These are phyloP conservation scores for Sugiyamaella marilandica DNA, from an alignment of 805 yeast genomes.

Conservation along the genomic window DNA sequence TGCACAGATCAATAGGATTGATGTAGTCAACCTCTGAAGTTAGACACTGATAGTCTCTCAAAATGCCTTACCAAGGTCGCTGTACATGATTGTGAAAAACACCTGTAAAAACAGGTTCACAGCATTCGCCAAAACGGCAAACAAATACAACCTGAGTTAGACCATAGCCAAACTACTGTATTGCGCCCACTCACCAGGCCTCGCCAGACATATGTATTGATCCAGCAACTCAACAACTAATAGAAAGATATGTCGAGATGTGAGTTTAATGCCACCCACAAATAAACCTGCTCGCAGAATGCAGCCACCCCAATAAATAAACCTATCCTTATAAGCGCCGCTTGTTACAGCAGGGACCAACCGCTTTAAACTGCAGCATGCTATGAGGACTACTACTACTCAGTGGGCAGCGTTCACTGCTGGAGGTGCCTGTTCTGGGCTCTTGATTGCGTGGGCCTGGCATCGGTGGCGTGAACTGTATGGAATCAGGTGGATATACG, in stretches of 20 bases:
- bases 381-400: too few species aligned
- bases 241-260: not conserved
- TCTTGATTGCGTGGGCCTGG: too few species aligned
- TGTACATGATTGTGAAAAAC: slow-evolving; percentile 90
- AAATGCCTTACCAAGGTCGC: slow-evolving; percentile 62
- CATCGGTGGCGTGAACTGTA: too few species aligned
- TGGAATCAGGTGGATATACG: not conserved
- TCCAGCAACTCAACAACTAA: not conserved
- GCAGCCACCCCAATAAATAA: too few species aligned
- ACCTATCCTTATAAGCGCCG: too few species aligned
- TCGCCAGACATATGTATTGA: slow-evolving; percentile 40
- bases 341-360: too few species aligned
- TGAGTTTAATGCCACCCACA: not conserved
- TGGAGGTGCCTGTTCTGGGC: too few species aligned
- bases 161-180: not conserved
- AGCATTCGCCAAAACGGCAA: slow-evolving; percentile 78
- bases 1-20: slow-evolving; percentile 94
- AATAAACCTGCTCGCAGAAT: too few species aligned
- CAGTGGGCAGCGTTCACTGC: too few species aligned
- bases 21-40: slow-evolving; percentile 74
- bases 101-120: slow-evolving; percentile 87
- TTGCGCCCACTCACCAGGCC: slow-evolving; percentile 41
- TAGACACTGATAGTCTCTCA: not conserved
- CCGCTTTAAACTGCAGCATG: too few species aligned
- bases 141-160: slow-evolving; percentile 30